These are phyloP conservation scores for Pinus taeda DNA, from an alignment of 75 land plant species.

Conservation along the genomic window DNA sequence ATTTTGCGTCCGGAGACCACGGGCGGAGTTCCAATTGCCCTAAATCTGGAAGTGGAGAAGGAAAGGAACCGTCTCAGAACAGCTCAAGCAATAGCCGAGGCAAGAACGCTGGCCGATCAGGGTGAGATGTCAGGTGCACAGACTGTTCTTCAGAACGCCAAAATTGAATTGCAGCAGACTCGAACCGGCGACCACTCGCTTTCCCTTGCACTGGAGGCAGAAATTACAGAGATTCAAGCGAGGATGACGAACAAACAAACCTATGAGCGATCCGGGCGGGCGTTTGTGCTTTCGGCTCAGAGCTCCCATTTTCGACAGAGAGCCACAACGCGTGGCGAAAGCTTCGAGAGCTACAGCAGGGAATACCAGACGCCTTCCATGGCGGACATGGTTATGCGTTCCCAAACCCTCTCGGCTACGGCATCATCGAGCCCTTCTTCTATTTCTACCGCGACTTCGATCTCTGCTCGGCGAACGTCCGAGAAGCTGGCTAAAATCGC, in stretches of 20 bases:
- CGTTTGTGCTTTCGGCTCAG: slow-evolving; percentile 33
- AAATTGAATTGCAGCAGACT: slow-evolving; percentile 23
- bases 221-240: slow-evolving; percentile 51
- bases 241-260: slow-evolving; percentile 31
- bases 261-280: slow-evolving; percentile 38
- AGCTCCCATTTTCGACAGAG: slow-evolving; percentile 37
- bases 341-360: slow-evolving; percentile 16
- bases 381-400: slow-evolving; percentile 30
- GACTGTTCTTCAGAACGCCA: slow-evolving; percentile 49
- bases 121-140: slow-evolving; percentile 48
- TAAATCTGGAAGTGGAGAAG: slow-evolving; percentile 34
- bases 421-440: slow-evolving; percentile 8
- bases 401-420: slow-evolving; percentile 46
- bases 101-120: slow-evolving; percentile 47
- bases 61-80: slow-evolving; percentile 42
- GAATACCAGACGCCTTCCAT: slow-evolving; percentile 25
- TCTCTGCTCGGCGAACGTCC: slow-evolving; percentile 75
- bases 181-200: slow-evolving; percentile 37
- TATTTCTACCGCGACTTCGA: not conserved
- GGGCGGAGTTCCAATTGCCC: slow-evolving; percentile 20
- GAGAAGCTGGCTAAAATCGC: slow-evolving; percentile 76
- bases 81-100: slow-evolving; percentile 69
- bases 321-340: slow-evolving; percentile 26
- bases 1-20: slow-evolving; percentile 28
- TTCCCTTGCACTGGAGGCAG: slow-evolving; percentile 35